Evolutionary conservation across 1,139 yeast species (phyloP), one percentile per base, ranked within the genome.

Genomic region (Chernovozyma sophiae-reginae): DNA sequence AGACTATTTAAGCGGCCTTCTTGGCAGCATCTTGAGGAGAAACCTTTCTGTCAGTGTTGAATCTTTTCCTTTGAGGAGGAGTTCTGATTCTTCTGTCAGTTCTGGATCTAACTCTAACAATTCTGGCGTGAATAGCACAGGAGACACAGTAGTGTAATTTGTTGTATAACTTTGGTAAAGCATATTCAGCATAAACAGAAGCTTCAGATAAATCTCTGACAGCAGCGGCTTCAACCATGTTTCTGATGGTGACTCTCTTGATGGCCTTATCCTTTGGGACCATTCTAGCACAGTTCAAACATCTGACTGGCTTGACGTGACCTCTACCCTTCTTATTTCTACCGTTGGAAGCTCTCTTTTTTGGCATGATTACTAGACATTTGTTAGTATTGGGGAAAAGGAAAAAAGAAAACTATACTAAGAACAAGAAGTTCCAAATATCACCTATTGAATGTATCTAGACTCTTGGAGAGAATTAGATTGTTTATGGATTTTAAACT

Each of bases 291-390:
- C 99, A 92, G 97, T 92, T 92, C 70, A 90, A 86, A 82, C 99
- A 92, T 85, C 99, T 90, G 69, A 92, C 97, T 71, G 96, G 95
- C 78, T 86, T 85, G 75, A 86, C 96, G 96, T 92, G 98, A 72
- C 99, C 99, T 86, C 99, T 92, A 73, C 98, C 98, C 82, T 89
- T 89, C 95, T 92, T 92, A 95, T 94, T 92, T 84, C 98, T 92
- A 83, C 99, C 99, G 97, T 89, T 89, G 94, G 97, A 87, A 77
- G 97, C 89, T 89, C 99, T 92, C 97, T 92, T 92, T 89, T 92
- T 92, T 77, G 98, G 97, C 98, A 92, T 92, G 63, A 76, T 79
- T 75, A 45, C 57, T n/a, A n/a, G n/a, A 55, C 52, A 35, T 27
- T 17, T 44, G 63, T 57, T 56, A 58, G 63, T 58, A 55, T 37